A percentile compares a stretch with the other conserved stretches of the same genome.
Evolutionary conservation across 345 rosid genomes (phyloP).

Genomic region (Geranium rotundifolium): DNA sequence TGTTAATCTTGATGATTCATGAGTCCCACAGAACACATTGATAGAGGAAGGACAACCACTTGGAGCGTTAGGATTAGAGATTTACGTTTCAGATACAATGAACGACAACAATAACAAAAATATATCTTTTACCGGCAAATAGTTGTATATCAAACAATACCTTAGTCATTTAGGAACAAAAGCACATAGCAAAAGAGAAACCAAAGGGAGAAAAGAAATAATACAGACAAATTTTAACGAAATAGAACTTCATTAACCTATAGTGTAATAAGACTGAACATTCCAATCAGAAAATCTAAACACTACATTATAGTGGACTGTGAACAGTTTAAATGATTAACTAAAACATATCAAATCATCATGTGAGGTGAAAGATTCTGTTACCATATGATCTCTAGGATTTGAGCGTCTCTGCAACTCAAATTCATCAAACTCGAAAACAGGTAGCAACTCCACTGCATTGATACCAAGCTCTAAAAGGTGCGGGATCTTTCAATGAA

Average conservation of each 20-base stretch:
- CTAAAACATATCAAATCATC: neutral
- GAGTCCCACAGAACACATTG: neutral
- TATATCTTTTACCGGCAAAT: no score
- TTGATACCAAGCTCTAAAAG: slow-evolving; percentile 81
- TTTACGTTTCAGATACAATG: neutral
- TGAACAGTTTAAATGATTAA: no score
- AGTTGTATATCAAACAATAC: no score
- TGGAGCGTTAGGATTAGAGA: neutral
- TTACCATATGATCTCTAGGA: slow-evolving; percentile 96
- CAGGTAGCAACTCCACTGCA: slow-evolving; percentile 87
- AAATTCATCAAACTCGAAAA: slow-evolving; percentile 87
- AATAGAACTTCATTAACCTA: neutral
- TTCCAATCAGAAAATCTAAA: neutral
- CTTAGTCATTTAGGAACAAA: no score
- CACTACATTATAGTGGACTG: neutral
- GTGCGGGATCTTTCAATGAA: slow-evolving; percentile 60
- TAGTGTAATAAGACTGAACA: neutral
- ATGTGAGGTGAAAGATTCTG: slow-evolving; percentile 3
- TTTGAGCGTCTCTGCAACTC: slow-evolving; percentile 82
- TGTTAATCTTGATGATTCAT: slow-evolving; percentile 50
- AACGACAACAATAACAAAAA: no score
- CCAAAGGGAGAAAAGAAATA: no score
- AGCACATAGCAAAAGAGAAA: no score
- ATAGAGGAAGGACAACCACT: neutral
- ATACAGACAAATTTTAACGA: no score